Evolutionary conservation across 768 basidiomycete genomes (phyloP).

Genomic region (Amanita exitialis): DNA sequence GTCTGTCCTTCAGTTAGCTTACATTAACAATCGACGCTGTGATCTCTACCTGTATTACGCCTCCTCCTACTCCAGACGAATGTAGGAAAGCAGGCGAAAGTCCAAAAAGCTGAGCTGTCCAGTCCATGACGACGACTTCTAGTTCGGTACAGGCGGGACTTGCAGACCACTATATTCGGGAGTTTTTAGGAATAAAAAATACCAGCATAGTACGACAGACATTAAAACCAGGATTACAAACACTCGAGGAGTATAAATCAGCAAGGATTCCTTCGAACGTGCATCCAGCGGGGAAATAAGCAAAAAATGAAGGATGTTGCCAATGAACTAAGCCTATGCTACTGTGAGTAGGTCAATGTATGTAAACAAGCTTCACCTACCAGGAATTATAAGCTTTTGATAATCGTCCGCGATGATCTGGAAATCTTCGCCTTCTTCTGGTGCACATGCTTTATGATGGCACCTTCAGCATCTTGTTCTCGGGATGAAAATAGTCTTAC

Average conservation of each 20-base stretch:
- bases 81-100: constrained; percentile 58
- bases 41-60: constrained; percentile 58
- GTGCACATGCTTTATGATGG: not conserved
- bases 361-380: constrained; percentile 20
- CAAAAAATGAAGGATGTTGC: constrained; percentile 89
- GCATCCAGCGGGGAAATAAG: constrained; percentile 72
- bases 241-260: constrained; percentile 70
- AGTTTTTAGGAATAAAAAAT: not conserved
- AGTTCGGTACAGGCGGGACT: constrained; percentile 91
- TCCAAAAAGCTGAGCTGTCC: constrained; percentile 79
- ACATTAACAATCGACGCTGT: not conserved
- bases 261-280: constrained; percentile 82
- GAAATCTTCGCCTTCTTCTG: constrained; percentile 68
- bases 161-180: constrained; percentile 57
- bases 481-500: constrained; percentile 22
- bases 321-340: constrained; percentile 71
- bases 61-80: constrained; percentile 63
- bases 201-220: constrained; percentile 26
- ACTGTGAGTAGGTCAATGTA: not conserved
- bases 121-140: constrained; percentile 83
- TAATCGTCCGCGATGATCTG: constrained; percentile 67
- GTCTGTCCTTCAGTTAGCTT: constrained; percentile 33
- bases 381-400: constrained; percentile 72
- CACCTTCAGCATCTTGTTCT: not conserved
- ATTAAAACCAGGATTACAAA: constrained; percentile 83